Conservation (phyloP, 257 asterid genomes). For the Henckelia pumila region DNA sequence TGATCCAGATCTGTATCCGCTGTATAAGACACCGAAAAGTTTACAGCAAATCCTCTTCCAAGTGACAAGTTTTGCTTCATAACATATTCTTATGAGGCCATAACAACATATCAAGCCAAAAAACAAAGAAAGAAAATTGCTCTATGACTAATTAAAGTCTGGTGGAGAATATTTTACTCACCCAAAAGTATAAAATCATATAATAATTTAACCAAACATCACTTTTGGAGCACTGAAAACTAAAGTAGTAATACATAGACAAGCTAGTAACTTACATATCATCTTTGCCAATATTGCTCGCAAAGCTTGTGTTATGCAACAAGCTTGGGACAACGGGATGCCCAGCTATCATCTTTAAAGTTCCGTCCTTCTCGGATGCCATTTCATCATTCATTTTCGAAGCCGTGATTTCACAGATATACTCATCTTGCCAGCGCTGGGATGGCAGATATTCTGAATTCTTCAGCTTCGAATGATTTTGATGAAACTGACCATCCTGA, state of each 20-base stretch:
- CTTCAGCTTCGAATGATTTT: constrained; percentile 35
- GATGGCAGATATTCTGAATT: constrained; percentile 38
- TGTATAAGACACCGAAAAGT: constrained; percentile 28
- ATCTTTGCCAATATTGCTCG: constrained; percentile 58
- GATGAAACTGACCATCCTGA: constrained; percentile 52
- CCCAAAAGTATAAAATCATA: too few relatives aligned
- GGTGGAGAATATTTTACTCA: too few relatives aligned
- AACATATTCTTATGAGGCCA: background rate
- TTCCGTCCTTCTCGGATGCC: constrained; percentile 43
- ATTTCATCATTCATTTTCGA: constrained; percentile 49
- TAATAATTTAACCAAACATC: too few relatives aligned
- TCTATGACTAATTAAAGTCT: too few relatives aligned
- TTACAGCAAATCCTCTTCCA: background rate
- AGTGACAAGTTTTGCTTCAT: background rate
- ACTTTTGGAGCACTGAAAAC: too few relatives aligned
- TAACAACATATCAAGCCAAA: too few relatives aligned
- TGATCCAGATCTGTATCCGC: constrained; percentile 87
- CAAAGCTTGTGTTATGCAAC: constrained; percentile 65
- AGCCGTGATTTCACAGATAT: constrained; percentile 57
- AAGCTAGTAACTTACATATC: constrained; percentile 52
- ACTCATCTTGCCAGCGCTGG: constrained; percentile 74
- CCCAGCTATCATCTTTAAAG: constrained; percentile 39
- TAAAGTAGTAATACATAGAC: background rate
- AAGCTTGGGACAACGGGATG: constrained; percentile 81
- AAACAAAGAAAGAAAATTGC: too few relatives aligned